Conservation (phyloP, 75 land plant genomes). For the Sequoia sempervirens region DNA sequence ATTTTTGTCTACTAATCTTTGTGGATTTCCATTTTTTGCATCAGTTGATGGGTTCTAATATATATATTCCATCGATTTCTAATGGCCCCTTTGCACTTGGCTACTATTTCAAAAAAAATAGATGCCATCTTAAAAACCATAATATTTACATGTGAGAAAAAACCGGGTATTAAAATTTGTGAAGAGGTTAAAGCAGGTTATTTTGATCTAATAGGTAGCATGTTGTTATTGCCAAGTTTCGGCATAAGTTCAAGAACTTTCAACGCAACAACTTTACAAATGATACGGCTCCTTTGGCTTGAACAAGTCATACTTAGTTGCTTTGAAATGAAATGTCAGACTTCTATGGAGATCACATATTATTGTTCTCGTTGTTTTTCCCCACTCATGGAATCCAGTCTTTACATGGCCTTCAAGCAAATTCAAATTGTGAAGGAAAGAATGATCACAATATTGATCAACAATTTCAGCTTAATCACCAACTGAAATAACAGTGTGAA, state of each 20-base stretch:
- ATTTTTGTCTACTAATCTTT: not conserved
- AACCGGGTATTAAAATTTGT: not conserved
- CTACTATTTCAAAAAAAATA: not conserved
- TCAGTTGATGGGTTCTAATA: too few species aligned
- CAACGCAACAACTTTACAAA: not conserved
- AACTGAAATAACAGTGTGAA: not conserved
- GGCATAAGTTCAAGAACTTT: not conserved
- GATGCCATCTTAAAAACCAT: not conserved
- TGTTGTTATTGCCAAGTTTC: not conserved
- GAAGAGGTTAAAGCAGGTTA: not conserved
- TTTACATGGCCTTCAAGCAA: too few species aligned
- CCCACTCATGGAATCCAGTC: not conserved
- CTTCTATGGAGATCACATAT: not conserved
- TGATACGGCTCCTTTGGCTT: not conserved
- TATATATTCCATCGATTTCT: too few species aligned
- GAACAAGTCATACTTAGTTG: not conserved
- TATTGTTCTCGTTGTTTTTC: not conserved
- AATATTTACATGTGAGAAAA: not conserved
- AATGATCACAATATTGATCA: not conserved
- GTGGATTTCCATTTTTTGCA: too few species aligned
- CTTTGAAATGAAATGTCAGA: not conserved
- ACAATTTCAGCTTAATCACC: not conserved
- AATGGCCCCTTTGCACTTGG: too few species aligned
- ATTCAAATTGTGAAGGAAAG: not conserved
- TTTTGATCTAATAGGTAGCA: not conserved